Conservation (phyloP, 2,329 filamentous ascomycete genomes). For the Fusarium pseudonygamai region DNA sequence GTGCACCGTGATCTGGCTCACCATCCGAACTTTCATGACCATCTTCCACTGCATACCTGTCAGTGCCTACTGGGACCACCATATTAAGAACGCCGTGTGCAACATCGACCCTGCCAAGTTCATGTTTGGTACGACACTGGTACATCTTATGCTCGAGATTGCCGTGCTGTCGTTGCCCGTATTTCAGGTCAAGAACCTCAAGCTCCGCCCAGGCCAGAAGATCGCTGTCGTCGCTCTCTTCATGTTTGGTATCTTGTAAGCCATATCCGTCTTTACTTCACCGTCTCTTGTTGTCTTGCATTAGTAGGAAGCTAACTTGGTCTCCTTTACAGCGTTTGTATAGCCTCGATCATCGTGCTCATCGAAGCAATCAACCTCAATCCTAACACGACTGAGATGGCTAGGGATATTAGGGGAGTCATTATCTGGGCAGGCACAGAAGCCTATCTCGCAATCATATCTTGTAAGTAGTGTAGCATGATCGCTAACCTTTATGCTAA, state of each 20-base stretch:
- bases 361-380: constrained; percentile 20
- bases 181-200: constrained; percentile 27
- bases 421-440: constrained; percentile 29
- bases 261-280: not conserved
- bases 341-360: constrained; percentile 20
- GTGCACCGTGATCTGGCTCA: constrained; percentile 28
- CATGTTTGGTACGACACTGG: constrained; percentile 31
- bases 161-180: constrained; percentile 25
- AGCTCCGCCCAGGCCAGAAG: constrained; percentile 24
- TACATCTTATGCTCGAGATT: constrained; percentile 26
- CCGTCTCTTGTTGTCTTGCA: no score
- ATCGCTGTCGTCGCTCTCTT: constrained; percentile 28
- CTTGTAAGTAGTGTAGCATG: constrained; percentile 12
- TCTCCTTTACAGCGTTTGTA: constrained; percentile 8
- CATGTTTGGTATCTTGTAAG: constrained; percentile 35
- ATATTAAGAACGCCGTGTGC: constrained; percentile 26
- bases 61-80: constrained; percentile 26
- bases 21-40: constrained; percentile 31
- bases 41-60: constrained; percentile 29
- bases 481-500: not conserved
- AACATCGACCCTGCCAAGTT: constrained; percentile 26
- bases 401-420: constrained; percentile 23
- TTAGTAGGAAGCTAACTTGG: not conserved
- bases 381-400: constrained; percentile 25
- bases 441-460: constrained; percentile 25